These are phyloP conservation scores for Auricularia cornea DNA, from an alignment of 768 basidiomycete genomes.

Conservation along the genomic window DNA sequence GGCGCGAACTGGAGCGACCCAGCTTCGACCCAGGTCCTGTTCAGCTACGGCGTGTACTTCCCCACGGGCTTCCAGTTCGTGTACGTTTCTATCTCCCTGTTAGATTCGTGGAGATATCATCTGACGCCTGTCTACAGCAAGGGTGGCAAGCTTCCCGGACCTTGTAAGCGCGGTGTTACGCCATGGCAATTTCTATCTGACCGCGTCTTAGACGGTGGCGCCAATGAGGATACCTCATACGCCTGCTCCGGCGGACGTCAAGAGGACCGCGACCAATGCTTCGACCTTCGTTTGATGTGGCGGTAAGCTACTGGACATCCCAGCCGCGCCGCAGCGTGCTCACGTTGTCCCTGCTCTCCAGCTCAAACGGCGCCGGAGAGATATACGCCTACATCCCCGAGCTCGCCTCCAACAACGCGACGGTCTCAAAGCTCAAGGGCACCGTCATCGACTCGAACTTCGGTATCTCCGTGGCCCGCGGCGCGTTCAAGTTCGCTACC, in stretches of 20 bases:
- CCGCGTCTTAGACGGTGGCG: constrained; percentile 33
- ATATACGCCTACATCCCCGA: constrained; percentile 62
- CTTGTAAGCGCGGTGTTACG: constrained; percentile 23
- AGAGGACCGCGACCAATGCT: constrained; percentile 45
- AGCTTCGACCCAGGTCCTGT: constrained; percentile 36
- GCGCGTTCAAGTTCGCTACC: constrained; percentile 52
- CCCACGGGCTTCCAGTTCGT: constrained; percentile 27
- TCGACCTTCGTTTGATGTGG: constrained; percentile 68
- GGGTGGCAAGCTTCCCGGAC: constrained; percentile 67
- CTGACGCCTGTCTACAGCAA: constrained; percentile 13
- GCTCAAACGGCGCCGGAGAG: constrained; percentile 35
- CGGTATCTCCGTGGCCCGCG: constrained; percentile 62
- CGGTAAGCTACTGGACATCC: constrained; percentile 27
- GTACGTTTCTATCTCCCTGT: background rate
- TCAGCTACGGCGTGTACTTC: constrained; percentile 54
- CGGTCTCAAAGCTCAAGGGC: constrained; percentile 22
- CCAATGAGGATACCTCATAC: constrained; percentile 36
- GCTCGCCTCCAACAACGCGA: constrained; percentile 10
- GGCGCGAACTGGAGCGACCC: constrained; percentile 31
- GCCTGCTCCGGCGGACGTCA: constrained; percentile 61
- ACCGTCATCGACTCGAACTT: constrained; percentile 44
- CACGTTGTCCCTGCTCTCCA: background rate
- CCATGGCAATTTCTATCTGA: background rate
- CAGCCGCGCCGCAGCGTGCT: background rate
- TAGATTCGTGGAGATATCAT: background rate